These are phyloP conservation scores for baker's yeast (Saccharomyces cerevisiae) DNA, from an alignment of 805 yeast species.

Conservation along the genomic window DNA sequence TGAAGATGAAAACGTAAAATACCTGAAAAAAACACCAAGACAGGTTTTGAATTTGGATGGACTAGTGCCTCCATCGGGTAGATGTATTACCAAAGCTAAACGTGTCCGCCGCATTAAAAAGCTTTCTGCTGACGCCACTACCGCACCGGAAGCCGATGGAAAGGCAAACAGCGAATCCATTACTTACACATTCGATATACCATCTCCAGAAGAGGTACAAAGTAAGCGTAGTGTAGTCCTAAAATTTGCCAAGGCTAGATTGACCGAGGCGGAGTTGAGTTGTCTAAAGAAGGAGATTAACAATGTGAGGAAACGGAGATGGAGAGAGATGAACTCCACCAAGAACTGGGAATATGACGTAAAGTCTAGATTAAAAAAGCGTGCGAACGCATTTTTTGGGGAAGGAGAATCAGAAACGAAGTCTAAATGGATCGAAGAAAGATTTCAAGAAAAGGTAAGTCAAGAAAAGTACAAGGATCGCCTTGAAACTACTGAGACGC, in stretches of 20 bases:
- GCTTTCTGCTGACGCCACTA: constrained; percentile 2
- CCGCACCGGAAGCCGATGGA: constrained; percentile 5
- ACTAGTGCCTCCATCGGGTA: constrained; percentile 19
- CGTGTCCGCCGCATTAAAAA: constrained; percentile 7
- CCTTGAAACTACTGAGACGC: constrained; percentile 2
- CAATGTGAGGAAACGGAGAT: constrained; percentile 29
- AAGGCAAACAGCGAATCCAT: constrained; percentile 4
- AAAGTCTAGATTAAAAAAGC: constrained; percentile 63
- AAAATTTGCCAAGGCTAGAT: constrained; percentile 18
- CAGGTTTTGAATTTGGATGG: constrained; percentile 25
- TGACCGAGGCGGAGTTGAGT: constrained; percentile 15
- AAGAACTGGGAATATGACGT: constrained; percentile 85
- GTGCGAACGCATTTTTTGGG: constrained; percentile 66
- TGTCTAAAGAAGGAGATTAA: constrained; percentile 21
- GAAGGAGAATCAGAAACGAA: constrained; percentile 45
- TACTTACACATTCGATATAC: constrained; percentile 13
- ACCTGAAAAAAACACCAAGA: constrained; percentile 7
- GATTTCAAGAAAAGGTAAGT: constrained; percentile 42
- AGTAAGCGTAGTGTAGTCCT: constrained; percentile 17
- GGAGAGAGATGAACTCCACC: constrained; percentile 50
- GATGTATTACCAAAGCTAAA: neutral
- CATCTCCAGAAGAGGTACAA: constrained; percentile 11
- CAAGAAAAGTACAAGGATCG: constrained; percentile 32
- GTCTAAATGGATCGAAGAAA: constrained; percentile 65
- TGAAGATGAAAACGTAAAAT: constrained; percentile 4